Evolutionary conservation across 1,284 basidiomycete species (phyloP).

Genomic region (Paramarasmius palmivorus): DNA sequence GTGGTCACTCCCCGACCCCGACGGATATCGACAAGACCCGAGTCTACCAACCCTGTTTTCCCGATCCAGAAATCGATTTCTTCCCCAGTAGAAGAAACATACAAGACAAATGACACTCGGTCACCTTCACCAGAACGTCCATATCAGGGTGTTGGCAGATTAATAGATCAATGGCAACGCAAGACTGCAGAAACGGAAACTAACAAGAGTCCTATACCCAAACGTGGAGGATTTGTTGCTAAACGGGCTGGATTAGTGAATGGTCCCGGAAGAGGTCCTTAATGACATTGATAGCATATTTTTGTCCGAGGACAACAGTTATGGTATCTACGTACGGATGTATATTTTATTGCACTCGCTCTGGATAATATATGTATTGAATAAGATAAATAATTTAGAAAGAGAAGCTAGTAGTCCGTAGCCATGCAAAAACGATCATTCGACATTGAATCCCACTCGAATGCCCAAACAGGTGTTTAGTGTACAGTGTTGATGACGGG

Average conservation of each 20-base stretch:
- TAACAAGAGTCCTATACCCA: conserved; percentile 30
- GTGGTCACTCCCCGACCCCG: conserved; percentile 9
- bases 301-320: background rate
- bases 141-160: conserved; percentile 76
- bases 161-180: conserved; percentile 83
- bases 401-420: background rate
- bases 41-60: conserved; percentile 11
- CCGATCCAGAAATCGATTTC: conserved; percentile 25
- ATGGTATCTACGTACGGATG: conserved; percentile 1
- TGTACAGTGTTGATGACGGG: too few relatives aligned
- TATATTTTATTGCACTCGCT: background rate
- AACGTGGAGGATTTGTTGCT: conserved; percentile 35
- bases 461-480: too few relatives aligned
- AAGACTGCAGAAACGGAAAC: conserved; percentile 65
- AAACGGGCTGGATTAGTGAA: conserved; percentile 44
- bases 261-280: conserved; percentile 23
- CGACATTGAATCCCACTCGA: too few relatives aligned
- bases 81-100: conserved; percentile 29
- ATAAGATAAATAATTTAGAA: background rate
- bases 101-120: conserved; percentile 28
- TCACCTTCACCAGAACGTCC: conserved; percentile 71
- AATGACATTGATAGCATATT: background rate
- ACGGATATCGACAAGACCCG: conserved; percentile 13
- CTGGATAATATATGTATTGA: background rate
- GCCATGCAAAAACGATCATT: too few relatives aligned